Percentiles rank a stretch among this genome's conserved stretches.
These are phyloP conservation scores for Ogataea minuta DNA, from an alignment of 805 yeast genomes.

Conservation along the genomic window DNA sequence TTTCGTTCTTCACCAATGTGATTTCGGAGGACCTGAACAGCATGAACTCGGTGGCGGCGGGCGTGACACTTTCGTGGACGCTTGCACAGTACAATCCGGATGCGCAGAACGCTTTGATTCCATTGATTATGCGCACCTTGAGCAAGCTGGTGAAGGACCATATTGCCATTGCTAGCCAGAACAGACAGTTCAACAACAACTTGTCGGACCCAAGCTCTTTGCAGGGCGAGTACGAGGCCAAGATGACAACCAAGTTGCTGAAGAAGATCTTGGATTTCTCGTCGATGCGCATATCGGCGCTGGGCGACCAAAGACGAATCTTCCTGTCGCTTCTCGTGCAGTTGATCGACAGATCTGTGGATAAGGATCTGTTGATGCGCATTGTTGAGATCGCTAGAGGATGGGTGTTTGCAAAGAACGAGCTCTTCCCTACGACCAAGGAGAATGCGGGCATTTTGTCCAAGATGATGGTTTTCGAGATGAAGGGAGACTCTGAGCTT, in stretches of 20 bases:
- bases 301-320: conserved; percentile 91
- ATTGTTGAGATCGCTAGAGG: conserved; percentile 75
- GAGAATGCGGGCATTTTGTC: conserved; percentile 93
- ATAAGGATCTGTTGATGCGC: conserved; percentile 67
- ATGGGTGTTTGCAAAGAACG: conserved; percentile 86
- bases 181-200: conserved; percentile 27
- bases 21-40: conserved; percentile 74
- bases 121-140: conserved; percentile 79
- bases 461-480: conserved; percentile 91
- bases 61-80: conserved; percentile 80
- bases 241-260: conserved; percentile 71
- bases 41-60: conserved; percentile 80
- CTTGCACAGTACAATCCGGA: conserved; percentile 72
- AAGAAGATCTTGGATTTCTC: conserved; percentile 76
- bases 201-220: conserved; percentile 18
- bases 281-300: conserved; percentile 74
- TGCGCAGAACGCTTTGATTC: conserved; percentile 71
- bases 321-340: conserved; percentile 85
- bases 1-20: conserved; percentile 58
- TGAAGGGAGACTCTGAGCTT: conserved; percentile 76
- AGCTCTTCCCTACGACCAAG: conserved; percentile 88
- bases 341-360: conserved; percentile 83
- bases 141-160: conserved; percentile 89
- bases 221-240: conserved; percentile 64
- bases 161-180: conserved; percentile 57